Conservation (phyloP, 352 stramenopile genomes). For the Globisporangium iwayamae region DNA sequence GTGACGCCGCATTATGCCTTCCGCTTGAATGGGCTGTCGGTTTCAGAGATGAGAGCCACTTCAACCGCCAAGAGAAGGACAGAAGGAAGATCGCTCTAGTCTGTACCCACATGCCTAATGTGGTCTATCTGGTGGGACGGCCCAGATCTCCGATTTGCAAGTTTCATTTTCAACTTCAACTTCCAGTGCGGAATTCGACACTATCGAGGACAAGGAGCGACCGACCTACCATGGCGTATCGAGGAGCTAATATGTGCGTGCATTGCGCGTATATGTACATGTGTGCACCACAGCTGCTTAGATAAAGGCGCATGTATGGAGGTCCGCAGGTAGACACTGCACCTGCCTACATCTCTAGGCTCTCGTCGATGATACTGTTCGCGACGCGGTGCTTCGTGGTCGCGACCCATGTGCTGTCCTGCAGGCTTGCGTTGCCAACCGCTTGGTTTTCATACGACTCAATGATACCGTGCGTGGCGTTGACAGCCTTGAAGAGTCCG, state of each 20-base stretch:
- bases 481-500: slow-evolving; percentile 55
- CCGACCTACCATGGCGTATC: too few relatives aligned
- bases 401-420: slow-evolving; percentile 47
- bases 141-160: neutral
- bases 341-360: neutral
- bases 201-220: too few relatives aligned
- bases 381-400: slow-evolving; percentile 22
- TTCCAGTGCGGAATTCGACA: too few relatives aligned
- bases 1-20: neutral
- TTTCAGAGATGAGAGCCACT: slow-evolving; percentile 6
- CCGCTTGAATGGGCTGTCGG: neutral
- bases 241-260: neutral
- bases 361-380: neutral
- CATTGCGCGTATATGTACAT: neutral
- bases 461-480: slow-evolving; percentile 63
- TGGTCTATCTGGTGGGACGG: neutral
- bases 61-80: neutral
- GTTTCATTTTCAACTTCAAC: neutral
- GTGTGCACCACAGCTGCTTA: neutral
- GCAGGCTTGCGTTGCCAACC: slow-evolving; percentile 34
- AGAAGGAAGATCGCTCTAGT: neutral
- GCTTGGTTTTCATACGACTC: slow-evolving; percentile 70
- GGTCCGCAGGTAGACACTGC: neutral
- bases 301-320: neutral
- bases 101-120: neutral